Conservation (phyloP, 2,329 filamentous ascomycete species). For the Zymoseptoria ardabiliae region DNA sequence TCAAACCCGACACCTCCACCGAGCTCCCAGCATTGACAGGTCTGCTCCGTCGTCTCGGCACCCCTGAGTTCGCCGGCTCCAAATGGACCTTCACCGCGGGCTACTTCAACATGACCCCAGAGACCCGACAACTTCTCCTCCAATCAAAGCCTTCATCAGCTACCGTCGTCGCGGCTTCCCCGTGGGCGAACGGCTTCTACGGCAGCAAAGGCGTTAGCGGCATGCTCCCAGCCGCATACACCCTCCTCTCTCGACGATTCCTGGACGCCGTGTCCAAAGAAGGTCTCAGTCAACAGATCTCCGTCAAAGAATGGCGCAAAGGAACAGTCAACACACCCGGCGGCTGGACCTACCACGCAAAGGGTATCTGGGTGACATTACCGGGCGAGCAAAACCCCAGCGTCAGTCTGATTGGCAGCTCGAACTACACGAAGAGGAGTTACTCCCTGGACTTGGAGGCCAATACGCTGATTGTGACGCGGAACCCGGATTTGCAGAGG, state of each 20-base stretch:
- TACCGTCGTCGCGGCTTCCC: constrained; percentile 85
- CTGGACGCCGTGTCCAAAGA: constrained; percentile 54
- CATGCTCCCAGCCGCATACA: constrained; percentile 86
- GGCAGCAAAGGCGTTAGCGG: constrained; percentile 80
- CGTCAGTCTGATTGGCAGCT: constrained; percentile 79
- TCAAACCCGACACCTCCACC: constrained; percentile 73
- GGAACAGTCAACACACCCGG: constrained; percentile 73
- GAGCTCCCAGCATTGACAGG: constrained; percentile 76
- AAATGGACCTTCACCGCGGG: constrained; percentile 96
- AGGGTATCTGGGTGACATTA: constrained; percentile 84
- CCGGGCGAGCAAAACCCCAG: constrained; percentile 57
- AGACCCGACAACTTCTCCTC: constrained; percentile 72
- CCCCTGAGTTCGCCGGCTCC: constrained; percentile 56
- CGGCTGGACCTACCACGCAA: constrained; percentile 97
- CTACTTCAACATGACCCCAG: constrained; percentile 94
- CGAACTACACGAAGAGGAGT: constrained; percentile 91
- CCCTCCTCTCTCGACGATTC: constrained; percentile 76
- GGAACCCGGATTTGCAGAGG: constrained; percentile 61
- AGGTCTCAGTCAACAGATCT: constrained; percentile 52
- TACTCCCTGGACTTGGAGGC: constrained; percentile 89
- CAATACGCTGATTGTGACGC: constrained; percentile 78
- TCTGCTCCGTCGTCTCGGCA: constrained; percentile 62
- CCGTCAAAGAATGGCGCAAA: constrained; percentile 78
- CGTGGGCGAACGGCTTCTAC: constrained; percentile 93
- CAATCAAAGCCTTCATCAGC: constrained; percentile 61